Evolutionary conservation across 2,329 filamentous ascomycete genomes (phyloP), one percentile per base, ranked within the genome.

Genomic region (Hymenoscyphus albidus): DNA sequence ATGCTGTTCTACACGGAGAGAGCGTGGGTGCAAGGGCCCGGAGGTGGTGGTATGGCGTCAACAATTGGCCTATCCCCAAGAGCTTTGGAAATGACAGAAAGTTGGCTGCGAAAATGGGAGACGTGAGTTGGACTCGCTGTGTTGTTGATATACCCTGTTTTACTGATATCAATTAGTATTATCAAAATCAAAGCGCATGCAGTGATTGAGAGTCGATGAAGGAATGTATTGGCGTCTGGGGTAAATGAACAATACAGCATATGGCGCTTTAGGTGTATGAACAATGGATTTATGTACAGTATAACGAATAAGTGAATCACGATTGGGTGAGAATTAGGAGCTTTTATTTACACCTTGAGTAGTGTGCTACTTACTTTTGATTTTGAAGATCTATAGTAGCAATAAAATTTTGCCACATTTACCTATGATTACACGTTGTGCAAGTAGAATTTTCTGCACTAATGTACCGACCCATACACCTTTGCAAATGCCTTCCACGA

Each of bases 41-140:
- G 71, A 83, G 93, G 70, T 98, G 94, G 95, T 99, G 95, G 94
- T 97, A 92, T 80, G 86, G 85, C 27, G 91, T 96, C 18, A 98
- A 98, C 75, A 92, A 96, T 73, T 98, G 95, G 95, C 82, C 83
- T 59, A 77, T 94, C 64, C 89, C 89, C 38, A 69, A 60, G 55
- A 62, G 65, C n/a, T 61, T 70, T 57, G 65, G 65, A 48, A 69
- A 62, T 31, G 67, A 73, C 65, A 61, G 64, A n/a, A 74, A 75
- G 63, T 63, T 79, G 56, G 76, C 77, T 51, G 72, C 72, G 56
- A 75, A 78, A 61, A 74, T 80, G 38, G 77, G 79, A 74, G 78
- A 81, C 72, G 79, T 74, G 65, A 73, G 73, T 74, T 69, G 65
- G 65, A 65, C 44, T 56, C 54, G 55, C 12, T 31, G 9, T 35